Evolutionary conservation across 75 land plant species (phyloP).

Genomic region (Pinus albicaulis): DNA sequence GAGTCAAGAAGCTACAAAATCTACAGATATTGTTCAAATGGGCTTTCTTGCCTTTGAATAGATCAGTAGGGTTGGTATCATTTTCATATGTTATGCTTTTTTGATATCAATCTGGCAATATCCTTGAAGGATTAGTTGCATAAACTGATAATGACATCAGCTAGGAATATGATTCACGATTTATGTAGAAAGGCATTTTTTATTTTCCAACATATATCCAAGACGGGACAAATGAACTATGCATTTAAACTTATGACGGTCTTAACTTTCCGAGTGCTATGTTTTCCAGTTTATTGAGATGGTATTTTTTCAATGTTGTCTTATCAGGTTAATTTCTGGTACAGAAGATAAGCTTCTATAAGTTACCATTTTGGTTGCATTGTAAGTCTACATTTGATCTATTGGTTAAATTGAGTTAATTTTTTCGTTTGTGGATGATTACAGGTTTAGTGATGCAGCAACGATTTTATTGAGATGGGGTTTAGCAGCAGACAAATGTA

Average conservation of each 20-base stretch:
- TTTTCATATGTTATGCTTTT: not conserved
- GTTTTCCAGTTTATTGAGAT: not conserved
- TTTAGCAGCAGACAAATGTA: slow-evolving; percentile 85
- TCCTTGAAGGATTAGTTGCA: not conserved
- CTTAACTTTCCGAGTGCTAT: not conserved
- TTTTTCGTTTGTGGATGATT: not conserved
- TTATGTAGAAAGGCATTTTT: not conserved
- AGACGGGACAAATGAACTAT: not conserved
- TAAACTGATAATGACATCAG: not conserved
- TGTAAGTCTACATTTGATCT: not conserved
- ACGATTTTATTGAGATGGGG: slow-evolving; percentile 83
- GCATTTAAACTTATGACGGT: not conserved
- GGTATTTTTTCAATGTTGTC: not conserved
- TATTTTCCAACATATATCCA: not conserved
- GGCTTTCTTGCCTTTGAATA: not conserved
- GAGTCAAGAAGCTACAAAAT: not conserved
- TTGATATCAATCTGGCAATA: not conserved
- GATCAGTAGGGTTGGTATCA: not conserved
- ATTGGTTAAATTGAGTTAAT: not conserved
- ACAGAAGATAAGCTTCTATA: not conserved
- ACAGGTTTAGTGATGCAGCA: slow-evolving; percentile 91
- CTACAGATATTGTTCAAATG: not conserved
- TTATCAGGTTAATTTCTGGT: not conserved
- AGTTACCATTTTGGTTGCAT: not conserved
- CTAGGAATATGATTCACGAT: not conserved